phyloP scores from a whole-genome alignment of 495 filamentous ascomycete species.

The Immersiella caudata region DNA sequence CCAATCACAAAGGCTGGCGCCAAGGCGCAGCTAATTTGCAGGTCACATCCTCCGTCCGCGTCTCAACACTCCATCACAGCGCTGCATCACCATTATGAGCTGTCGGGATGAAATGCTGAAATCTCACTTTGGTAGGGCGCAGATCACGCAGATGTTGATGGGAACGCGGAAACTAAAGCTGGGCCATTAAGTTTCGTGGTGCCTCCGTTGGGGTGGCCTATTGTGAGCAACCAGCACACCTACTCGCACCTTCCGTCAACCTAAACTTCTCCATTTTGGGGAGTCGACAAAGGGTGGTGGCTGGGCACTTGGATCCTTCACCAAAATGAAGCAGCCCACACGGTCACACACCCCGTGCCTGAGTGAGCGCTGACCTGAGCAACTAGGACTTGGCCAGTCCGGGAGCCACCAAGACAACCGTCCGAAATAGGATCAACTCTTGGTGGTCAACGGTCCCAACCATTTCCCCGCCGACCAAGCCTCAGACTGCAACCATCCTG shows the following conservation, averaged over 20 bases:
- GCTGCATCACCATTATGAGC: background rate
- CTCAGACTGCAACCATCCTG: background rate
- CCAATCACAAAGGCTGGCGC: slow-evolving; percentile 21
- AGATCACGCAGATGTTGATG: no score
- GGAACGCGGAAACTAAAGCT: no score
- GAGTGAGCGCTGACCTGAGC: background rate
- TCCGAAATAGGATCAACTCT: background rate
- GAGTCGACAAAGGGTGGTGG: slow-evolving; percentile 11
- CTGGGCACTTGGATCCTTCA: slow-evolving; percentile 1
- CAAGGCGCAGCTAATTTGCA: slow-evolving; percentile 17
- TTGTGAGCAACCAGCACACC: background rate
- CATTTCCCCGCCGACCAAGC: background rate
- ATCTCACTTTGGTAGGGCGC: no score
- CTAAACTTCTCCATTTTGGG: slow-evolving; percentile 2
- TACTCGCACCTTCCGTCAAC: background rate
- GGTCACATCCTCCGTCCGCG: slow-evolving; percentile 10
- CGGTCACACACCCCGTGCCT: background rate
- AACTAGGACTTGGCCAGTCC: background rate
- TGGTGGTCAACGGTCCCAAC: background rate
- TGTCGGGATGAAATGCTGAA: background rate
- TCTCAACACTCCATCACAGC: background rate
- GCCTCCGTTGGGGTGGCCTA: background rate
- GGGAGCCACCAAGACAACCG: background rate
- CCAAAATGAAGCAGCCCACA: slow-evolving; percentile 6
- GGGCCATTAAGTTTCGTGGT: no score